Base-by-base conservation (phyloP, 2,329 filamentous ascomycete species). In the Whalleya microplaca region DNA sequence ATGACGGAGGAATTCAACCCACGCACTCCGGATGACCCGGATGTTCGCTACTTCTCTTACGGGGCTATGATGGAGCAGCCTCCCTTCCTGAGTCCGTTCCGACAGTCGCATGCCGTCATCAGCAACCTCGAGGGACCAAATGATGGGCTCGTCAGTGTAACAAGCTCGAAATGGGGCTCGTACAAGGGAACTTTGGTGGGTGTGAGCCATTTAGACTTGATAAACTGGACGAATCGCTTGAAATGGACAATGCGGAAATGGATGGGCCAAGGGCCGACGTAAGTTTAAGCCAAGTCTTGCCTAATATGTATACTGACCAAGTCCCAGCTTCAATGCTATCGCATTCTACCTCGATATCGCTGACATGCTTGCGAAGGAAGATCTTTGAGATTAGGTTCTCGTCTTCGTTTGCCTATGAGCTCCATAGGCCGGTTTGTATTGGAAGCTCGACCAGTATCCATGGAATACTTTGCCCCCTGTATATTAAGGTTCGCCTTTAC, bases 351-450 rank as follows among this genome's bases (percentile, higher is more conserved):
- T 88, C 2, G 84, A 81, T 56, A 84, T 89, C 65, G 81, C 81
- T 10, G 83, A 90, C 66, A 91, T 90, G 87, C 74, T 91, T 48
- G 86, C 88, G 2, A 88, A 86, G 65, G 87, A 91, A 67, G 86
- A 84, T 18, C 62, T 76, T 16, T 78, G 64, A 63, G 21, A 45
- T 10, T 14, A 41, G 8, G 8, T 37, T 16, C 32, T 37, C 32
- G n/a, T 43, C 20, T 43, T 2, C n/a, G 45, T 27, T 3, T 47
- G 18, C 27, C 37, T 8, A 47, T 47, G 14, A 16, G 32, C 32
- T 37, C 9, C 32, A 3, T 37, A 16, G 7, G 3, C 32, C 32
- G 32, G 10, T 14, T 12, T 14, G 14, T 5, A 37, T 16, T 6
- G 10, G 4, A 7, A 37, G 4, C 5, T 12, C 14, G 14, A 16